These are phyloP conservation scores for Fraxinus americana DNA, from an alignment of 257 asterid genomes.

Conservation along the genomic window DNA sequence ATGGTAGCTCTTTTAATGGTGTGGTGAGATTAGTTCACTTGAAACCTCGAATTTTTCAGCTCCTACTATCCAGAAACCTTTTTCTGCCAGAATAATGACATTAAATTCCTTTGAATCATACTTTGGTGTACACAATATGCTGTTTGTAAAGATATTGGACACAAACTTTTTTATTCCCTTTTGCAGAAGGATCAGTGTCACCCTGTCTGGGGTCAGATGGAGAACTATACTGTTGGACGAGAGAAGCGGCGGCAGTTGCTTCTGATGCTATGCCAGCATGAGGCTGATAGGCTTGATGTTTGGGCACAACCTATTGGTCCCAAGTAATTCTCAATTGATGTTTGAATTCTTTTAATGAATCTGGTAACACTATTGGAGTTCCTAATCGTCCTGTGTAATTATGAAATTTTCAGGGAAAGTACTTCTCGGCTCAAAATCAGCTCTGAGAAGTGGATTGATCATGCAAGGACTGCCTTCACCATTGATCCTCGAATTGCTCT, in stretches of 20 bases:
- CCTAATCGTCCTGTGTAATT: slow-evolving; percentile 28
- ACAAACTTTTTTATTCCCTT: slow-evolving; percentile 24
- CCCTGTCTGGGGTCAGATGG: slow-evolving; percentile 99
- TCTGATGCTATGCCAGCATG: slow-evolving; percentile 93
- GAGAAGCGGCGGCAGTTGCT: slow-evolving; percentile 90
- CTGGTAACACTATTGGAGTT: slow-evolving; percentile 19
- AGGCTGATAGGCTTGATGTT: slow-evolving; percentile 97
- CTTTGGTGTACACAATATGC: slow-evolving; percentile 15
- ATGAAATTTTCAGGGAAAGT: slow-evolving; percentile 59
- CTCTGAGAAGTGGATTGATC: slow-evolving; percentile 90
- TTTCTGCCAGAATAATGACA: slow-evolving; percentile 5
- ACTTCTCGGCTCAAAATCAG: slow-evolving; percentile 71
- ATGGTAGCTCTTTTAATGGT: slow-evolving; percentile 64
- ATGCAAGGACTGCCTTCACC: slow-evolving; percentile 80
- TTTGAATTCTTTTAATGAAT: slow-evolving; percentile 12
- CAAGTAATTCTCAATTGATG: slow-evolving; percentile 53
- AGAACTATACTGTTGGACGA: slow-evolving; percentile 75
- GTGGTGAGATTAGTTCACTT: slow-evolving; percentile 55
- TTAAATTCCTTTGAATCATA: not conserved
- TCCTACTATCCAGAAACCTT: slow-evolving; percentile 16
- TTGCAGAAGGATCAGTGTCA: slow-evolving; percentile 81
- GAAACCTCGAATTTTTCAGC: slow-evolving; percentile 28
- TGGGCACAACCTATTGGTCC: slow-evolving; percentile 97
- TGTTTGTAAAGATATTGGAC: slow-evolving; percentile 22
- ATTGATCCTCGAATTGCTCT: slow-evolving; percentile 93